These are phyloP conservation scores for Xylaria polymorpha DNA, from an alignment of 2,329 filamentous ascomycete genomes.

Conservation along the genomic window DNA sequence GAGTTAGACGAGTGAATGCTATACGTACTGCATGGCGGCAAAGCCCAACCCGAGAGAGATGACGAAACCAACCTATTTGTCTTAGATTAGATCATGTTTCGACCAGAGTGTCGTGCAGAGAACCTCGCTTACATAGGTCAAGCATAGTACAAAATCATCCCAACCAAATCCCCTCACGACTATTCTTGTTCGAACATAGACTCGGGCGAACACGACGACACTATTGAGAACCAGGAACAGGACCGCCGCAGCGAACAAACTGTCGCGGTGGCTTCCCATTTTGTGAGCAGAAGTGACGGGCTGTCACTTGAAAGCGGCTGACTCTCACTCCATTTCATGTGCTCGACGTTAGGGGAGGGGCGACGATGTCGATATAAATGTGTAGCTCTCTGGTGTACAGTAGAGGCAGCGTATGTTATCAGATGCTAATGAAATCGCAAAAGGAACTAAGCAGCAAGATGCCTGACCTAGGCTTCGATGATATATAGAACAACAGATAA, in stretches of 20 bases:
- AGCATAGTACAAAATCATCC: constrained; percentile 47
- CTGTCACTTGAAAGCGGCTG: constrained; percentile 22
- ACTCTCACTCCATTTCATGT: constrained; percentile 25
- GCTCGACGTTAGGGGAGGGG: constrained; percentile 7
- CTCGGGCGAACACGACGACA: constrained; percentile 42
- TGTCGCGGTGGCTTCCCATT: constrained; percentile 36
- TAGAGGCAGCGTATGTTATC: background rate
- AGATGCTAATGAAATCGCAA: background rate
- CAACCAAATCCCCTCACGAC: constrained; percentile 47
- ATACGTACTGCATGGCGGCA: constrained; percentile 43
- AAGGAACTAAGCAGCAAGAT: background rate
- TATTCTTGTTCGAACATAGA: constrained; percentile 49
- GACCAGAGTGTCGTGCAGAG: background rate
- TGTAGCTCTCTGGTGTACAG: background rate
- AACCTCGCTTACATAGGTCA: constrained; percentile 45
- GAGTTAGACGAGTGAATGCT: background rate
- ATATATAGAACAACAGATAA: constrained; percentile 1
- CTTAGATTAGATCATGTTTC: constrained; percentile 31
- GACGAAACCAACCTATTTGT: constrained; percentile 44
- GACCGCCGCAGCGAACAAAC: constrained; percentile 44
- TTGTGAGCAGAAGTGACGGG: constrained; percentile 11
- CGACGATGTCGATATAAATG: background rate
- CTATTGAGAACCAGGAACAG: constrained; percentile 47
- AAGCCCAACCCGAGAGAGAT: constrained; percentile 47
- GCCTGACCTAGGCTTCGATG: background rate